phyloP scores from a whole-genome alignment of 345 rosid species.

The Theobroma cacao region DNA sequence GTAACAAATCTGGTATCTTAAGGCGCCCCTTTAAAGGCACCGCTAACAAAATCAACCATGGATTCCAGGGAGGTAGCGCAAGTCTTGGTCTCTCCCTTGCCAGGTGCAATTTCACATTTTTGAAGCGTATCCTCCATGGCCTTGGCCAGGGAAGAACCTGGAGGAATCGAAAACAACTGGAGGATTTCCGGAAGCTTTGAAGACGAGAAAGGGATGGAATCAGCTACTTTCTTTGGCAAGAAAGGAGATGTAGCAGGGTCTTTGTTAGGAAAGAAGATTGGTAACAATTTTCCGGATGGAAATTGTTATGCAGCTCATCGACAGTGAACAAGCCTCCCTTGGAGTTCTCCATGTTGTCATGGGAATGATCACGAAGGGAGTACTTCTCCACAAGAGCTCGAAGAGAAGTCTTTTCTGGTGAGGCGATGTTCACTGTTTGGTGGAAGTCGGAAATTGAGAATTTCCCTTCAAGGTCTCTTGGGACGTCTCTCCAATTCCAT shows the following conservation, averaged over 20 bases:
- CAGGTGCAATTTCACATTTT: slow-evolving; percentile 30
- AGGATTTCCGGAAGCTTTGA: slow-evolving; percentile 28
- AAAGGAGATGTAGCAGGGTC: slow-evolving; percentile 32
- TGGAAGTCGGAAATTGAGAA: neutral
- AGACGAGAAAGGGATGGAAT: slow-evolving; percentile 22
- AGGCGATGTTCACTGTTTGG: neutral
- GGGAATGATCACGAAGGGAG: neutral
- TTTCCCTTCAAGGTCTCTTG: neutral
- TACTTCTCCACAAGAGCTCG: neutral
- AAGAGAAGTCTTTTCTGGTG: neutral
- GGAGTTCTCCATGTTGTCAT: slow-evolving; percentile 2
- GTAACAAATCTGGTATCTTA: slow-evolving; percentile 14
- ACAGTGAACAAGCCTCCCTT: neutral
- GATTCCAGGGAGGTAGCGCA: slow-evolving; percentile 48
- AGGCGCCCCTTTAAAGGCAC: slow-evolving; percentile 15
- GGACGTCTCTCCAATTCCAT: neutral
- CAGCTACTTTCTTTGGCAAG: slow-evolving; percentile 27
- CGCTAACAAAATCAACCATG: slow-evolving; percentile 35
- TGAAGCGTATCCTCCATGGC: slow-evolving; percentile 35
- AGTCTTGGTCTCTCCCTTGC: slow-evolving; percentile 35
- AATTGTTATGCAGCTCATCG: slow-evolving; percentile 10
- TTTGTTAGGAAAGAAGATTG: slow-evolving; percentile 31
- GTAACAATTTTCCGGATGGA: slow-evolving; percentile 25
- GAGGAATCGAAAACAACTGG: slow-evolving; percentile 26
- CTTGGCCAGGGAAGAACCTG: slow-evolving; percentile 30